A percentile compares a stretch with the other conserved stretches of the same genome.
Evolutionary conservation across 1,139 yeast species (phyloP).

Genomic region (Kurtzmaniella quercitrusa): DNA sequence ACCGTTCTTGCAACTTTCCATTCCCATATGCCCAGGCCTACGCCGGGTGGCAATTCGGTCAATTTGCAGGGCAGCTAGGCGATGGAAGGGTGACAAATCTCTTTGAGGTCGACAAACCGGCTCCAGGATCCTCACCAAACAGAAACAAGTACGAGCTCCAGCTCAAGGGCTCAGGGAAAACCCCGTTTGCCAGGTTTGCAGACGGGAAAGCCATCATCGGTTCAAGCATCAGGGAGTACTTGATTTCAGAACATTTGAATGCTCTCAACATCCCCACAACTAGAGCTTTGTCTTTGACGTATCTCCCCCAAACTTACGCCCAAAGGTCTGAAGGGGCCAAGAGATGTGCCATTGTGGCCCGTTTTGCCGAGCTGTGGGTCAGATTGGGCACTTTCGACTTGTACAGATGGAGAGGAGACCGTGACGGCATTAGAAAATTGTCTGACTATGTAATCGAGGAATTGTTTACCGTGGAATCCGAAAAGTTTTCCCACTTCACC

Average conservation of each 20-base stretch:
- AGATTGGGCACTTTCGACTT: conserved; percentile 89
- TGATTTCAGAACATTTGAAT: conserved; percentile 76
- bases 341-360: conserved; percentile 77
- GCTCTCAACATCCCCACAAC: conserved; percentile 86
- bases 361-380: conserved; percentile 86
- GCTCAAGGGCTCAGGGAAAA: conserved; percentile 85
- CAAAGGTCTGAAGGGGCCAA: conserved; percentile 62
- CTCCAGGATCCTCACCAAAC: conserved; percentile 16
- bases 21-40: conserved; percentile 88
- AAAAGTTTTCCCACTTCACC: conserved; percentile 34
- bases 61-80: conserved; percentile 95
- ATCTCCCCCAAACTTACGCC: conserved; percentile 73
- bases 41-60: conserved; percentile 96
- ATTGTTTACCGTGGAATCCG: conserved; percentile 41
- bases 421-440: conserved; percentile 55
- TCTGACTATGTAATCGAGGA: conserved; percentile 73
- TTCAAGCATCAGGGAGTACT: conserved; percentile 82
- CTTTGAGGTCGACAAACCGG: conserved; percentile 55
- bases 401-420: conserved; percentile 69
- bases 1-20: conserved; percentile 34
- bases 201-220: conserved; percentile 93
- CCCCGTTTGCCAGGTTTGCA: conserved; percentile 91
- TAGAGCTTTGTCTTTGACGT: conserved; percentile 70
- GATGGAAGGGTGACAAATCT: conserved; percentile 88
- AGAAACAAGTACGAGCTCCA: conserved; percentile 59